Conservation (phyloP, 2,329 filamentous ascomycete genomes). For the Grosmannia serpens region DNA sequence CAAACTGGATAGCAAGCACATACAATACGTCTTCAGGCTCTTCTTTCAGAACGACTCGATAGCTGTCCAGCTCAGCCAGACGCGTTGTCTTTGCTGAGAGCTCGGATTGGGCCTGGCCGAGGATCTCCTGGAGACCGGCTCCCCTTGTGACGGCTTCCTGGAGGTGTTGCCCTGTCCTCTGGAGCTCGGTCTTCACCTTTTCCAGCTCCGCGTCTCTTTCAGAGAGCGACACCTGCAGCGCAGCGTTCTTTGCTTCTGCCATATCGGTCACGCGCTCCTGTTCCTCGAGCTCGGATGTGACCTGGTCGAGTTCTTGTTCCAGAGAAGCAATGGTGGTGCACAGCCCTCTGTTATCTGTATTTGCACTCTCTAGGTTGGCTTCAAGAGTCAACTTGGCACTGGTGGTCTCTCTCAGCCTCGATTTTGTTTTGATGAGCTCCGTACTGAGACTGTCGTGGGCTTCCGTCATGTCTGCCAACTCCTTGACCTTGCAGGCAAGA, state of each 20-base stretch:
- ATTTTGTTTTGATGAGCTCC: conserved; percentile 13
- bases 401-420: conserved; percentile 9
- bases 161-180: conserved; percentile 14
- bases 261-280: conserved; percentile 5
- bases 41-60: conserved; percentile 16
- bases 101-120: conserved; percentile 14
- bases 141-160: conserved; percentile 11
- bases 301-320: conserved; percentile 1
- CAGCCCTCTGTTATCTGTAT: conserved; percentile 11
- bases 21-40: conserved; percentile 21
- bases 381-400: conserved; percentile 2
- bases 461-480: conserved; percentile 13
- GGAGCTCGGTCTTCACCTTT: conserved; percentile 13
- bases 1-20: conserved; percentile 1
- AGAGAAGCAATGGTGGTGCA: background rate
- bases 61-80: conserved; percentile 18
- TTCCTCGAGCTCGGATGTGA: conserved; percentile 6
- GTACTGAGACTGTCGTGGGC: conserved; percentile 8
- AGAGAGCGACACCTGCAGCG: conserved; percentile 14
- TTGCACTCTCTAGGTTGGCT: conserved; percentile 9
- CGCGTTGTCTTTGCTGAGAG: conserved; percentile 14
- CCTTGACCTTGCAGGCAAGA: conserved; percentile 14
- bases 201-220: conserved; percentile 14
- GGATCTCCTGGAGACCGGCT: conserved; percentile 13
- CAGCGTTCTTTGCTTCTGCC: conserved; percentile 11